Evolutionary conservation across 495 filamentous ascomycete genomes (phyloP), one percentile per base, ranked within the genome.

Genomic region (Margaritispora aquatica): DNA sequence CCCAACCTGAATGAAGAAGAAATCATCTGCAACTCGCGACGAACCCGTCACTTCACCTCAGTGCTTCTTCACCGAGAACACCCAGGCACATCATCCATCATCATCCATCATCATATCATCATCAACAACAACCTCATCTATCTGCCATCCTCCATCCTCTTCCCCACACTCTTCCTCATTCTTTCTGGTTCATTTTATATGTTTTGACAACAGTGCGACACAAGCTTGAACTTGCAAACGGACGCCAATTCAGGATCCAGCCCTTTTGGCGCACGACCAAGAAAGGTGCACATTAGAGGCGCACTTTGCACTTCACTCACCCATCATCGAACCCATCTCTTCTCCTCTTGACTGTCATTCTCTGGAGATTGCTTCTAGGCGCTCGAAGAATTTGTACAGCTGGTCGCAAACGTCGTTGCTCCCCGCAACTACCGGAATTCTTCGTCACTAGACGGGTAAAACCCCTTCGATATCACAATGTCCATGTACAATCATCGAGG

Each of bases 401-500:
- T 44, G 38, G 38, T 44, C 38, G 38, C 38, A 44, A 44, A 44
- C 38, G 3, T 9, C 17, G 15, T 44, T 44, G 38, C 11, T 44
- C 38, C 26, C 51, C 21, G 24, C 23, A 13, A 5, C 23, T 20
- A 10, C 27, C 52, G 27, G 41, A 41, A 10, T 31, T 23, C 52
- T 41, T 54, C 38, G 19, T 2, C 38, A 10, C 19, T 44, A 17
- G 17, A 9, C 38, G 17, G 2, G n/a, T n/a, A n/a, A 8, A n/a
- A 44, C 7, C 38, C 38, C 7, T 17, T 44, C 38, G 38, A 44
- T n/a, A 8, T 36, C 52, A 49, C 50, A 19, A 85, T 85, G 82
- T 83, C 79, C 59, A 96, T 98, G 92, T 96, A 97, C 71, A 90
- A 87, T 75, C 90, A 92, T 77, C 89, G 91, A 70, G 88, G 87